Base-by-base conservation (phyloP, 441 rosid species). In the Gossypium davidsonii region DNA sequence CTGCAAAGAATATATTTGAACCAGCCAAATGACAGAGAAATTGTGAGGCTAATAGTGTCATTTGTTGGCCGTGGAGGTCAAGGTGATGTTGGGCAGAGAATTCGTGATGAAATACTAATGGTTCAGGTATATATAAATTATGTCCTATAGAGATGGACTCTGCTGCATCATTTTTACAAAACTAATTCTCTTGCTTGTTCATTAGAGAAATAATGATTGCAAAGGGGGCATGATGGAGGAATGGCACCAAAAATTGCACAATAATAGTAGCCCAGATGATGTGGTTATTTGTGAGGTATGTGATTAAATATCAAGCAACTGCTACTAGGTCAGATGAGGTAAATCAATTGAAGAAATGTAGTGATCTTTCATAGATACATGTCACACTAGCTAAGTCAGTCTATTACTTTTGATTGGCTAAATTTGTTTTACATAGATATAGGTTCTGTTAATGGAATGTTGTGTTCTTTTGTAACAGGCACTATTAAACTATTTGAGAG, bases 201-300 rank as follows among this genome's bases (percentile, higher is more conserved):
- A 53, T 59, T 78, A 90, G 92, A 90, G 92, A 79, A 90, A 90
- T 64, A 86, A 85, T 70, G 83, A 79, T 67, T 88, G 91, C 85
- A 86, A 85, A 81, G 73, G 82, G 65, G 91, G 90, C 67, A 87
- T 87, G 91, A 89, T 89, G 90, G 94, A 89, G 84, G 94, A 89
- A 73, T 86, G 92, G 94, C 92, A 90, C 82, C 92, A 90, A 81
- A 88, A 90, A 85, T 71, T 90, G 84, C 92, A 90, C 75, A 90
- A 90, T 63, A 88, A 88, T 73, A 86, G 85, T 72, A 88, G 90
- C 76, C 82, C 90, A 51, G 94, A 86, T 86, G 94, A 88, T 78
- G 85, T 90, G 52, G 80, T 86, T 58, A 90, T 90, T 80, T 86
- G 94, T 71, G 86, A 90, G 94, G 94, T 90, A 85, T 75, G 48